Evolutionary conservation across 2,329 filamentous ascomycete genomes (phyloP), one percentile per base, ranked within the genome.

Genomic region (Aspergillus pseudoglaucus): DNA sequence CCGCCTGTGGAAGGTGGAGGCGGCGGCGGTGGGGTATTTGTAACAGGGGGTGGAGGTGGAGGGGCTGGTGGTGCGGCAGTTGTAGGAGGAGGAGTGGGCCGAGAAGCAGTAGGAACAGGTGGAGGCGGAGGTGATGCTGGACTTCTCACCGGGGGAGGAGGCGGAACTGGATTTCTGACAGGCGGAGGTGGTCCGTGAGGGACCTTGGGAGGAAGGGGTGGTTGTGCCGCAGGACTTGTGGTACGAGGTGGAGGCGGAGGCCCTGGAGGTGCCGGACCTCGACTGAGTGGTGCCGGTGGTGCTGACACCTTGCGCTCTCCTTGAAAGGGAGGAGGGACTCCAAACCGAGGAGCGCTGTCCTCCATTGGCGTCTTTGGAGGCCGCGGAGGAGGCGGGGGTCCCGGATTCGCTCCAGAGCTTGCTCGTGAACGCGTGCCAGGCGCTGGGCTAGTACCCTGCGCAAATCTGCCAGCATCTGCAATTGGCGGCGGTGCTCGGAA

Each of bases 401-500:
- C 83, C 25, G 82, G 75, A 43, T 69, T 61, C 56, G 73, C 64
- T 32, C 69, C 70, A 8, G 77, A 79, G 14, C 70, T 64, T 52
- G 78, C 78, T 55, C 76, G 65, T 49, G 71, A 65, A 60, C 76
- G 67, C 61, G 74, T 58, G 66, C 78, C 63, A 47, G 69, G 70
- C 15, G 37, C 37, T 20, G 37, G 37, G 37, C 37, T 20, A 18
- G 18, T 12, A 17, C 74, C 56, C 49, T 84, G 77, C 3, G 86
- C 89, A 63, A 82, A 93, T 68, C 88, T 95, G 33, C 93, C 93
- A 49, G 93, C 93, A 66, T 95, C 90, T 47, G 88, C 82, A 50
- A 97, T 71, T 2, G 91, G 88, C 30, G 93, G 93, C 41, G 93
- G 93, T 7, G 88, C 91, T 55, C 83, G 80, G 72, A 95, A 97